These are phyloP conservation scores for Cystofilobasidium macerans DNA, from an alignment of 768 basidiomycete genomes.

Conservation along the genomic window DNA sequence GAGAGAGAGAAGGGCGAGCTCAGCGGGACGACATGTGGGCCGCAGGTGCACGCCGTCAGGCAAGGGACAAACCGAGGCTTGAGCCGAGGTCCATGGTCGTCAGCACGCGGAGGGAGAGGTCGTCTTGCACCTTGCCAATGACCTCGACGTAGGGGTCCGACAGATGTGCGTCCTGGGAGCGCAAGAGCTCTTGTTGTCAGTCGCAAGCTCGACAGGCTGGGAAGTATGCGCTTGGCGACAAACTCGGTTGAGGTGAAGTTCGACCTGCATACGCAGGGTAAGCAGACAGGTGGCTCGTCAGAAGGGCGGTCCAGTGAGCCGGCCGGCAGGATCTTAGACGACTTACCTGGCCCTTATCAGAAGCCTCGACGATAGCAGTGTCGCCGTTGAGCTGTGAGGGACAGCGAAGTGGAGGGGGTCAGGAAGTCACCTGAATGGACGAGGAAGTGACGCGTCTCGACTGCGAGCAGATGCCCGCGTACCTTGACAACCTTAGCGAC, in stretches of 20 bases:
- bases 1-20: no score
- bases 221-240: not conserved
- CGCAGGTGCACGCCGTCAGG: constrained; percentile 34
- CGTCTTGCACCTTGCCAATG: constrained; percentile 51
- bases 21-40: not conserved
- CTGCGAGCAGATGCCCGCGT: constrained; percentile 27
- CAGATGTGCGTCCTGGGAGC: constrained; percentile 42
- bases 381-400: constrained; percentile 41
- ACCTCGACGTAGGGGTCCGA: constrained; percentile 54
- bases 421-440: not conserved
- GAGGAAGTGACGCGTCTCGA: no score
- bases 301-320: not conserved
- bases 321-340: not conserved
- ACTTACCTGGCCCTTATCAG: constrained; percentile 52
- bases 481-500: constrained; percentile 54
- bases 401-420: constrained; percentile 8
- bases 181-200: not conserved
- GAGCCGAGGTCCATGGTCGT: constrained; percentile 49
- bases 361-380: constrained; percentile 51
- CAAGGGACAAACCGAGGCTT: constrained; percentile 51
- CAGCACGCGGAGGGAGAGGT: constrained; percentile 51
- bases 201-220: not conserved
- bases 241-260: constrained; percentile 18
- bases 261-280: constrained; percentile 3
- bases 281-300: not conserved